phyloP scores from a whole-genome alignment of 192 early-diverging fungal species.

The Mortierella hygrophila region DNA sequence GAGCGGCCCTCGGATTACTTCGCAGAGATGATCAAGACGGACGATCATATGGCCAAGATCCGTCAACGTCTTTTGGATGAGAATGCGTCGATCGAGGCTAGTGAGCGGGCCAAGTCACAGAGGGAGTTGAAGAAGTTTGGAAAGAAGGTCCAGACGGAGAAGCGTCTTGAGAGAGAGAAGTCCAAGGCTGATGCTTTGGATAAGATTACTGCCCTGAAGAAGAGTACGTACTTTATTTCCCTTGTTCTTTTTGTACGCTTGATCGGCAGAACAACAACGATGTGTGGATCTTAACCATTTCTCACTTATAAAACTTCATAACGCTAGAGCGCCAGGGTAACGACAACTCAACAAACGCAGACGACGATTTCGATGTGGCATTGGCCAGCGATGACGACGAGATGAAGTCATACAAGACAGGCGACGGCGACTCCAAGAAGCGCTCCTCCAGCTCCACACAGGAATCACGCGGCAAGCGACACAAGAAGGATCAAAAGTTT shows the following conservation, averaged over 20 bases:
- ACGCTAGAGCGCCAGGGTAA: slow-evolving; percentile 67
- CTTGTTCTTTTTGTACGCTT: slow-evolving; percentile 10
- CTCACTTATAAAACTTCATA: neutral
- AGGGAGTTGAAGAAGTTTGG: slow-evolving; percentile 97
- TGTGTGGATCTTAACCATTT: neutral
- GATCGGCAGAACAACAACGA: neutral
- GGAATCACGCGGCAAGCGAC: slow-evolving; percentile 39
- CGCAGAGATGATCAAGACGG: slow-evolving; percentile 98
- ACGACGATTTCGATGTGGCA: slow-evolving; percentile 81
- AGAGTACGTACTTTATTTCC: slow-evolving; percentile 70
- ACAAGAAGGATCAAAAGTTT: slow-evolving; percentile 85
- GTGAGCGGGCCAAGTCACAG: slow-evolving; percentile 88
- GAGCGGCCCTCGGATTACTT: slow-evolving; percentile 94
- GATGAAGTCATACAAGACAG: slow-evolving; percentile 40
- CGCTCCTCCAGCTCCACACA: slow-evolving; percentile 28
- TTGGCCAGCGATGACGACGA: slow-evolving; percentile 59
- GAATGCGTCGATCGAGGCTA: slow-evolving; percentile 79
- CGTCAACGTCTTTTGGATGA: slow-evolving; percentile 91
- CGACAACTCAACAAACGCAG: slow-evolving; percentile 56
- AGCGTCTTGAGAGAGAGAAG: slow-evolving; percentile 88
- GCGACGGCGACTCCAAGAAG: slow-evolving; percentile 20
- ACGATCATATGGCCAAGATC: slow-evolving; percentile 94
- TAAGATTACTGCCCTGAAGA: slow-evolving; percentile 91
- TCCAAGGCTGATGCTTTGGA: slow-evolving; percentile 91
- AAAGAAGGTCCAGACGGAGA: slow-evolving; percentile 96